Evolutionary conservation across 306 rosid species (phyloP), one percentile per base, ranked within the genome.

Genomic region (Quercus parvula): DNA sequence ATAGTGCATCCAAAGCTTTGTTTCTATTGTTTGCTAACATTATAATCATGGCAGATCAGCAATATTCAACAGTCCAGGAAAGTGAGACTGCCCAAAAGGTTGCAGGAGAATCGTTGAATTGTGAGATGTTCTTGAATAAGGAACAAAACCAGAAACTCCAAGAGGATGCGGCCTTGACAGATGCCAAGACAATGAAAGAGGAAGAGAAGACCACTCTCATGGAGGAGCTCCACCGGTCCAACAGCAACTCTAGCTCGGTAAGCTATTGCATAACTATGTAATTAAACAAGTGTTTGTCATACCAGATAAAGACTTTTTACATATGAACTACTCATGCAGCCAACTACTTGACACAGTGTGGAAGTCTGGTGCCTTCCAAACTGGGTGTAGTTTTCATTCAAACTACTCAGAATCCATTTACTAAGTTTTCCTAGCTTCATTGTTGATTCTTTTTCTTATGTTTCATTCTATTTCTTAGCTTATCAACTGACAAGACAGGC

Each of bases 161-260:
- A 64, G 46, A 64, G 70, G 12, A 30, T 30, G 46, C 3, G 46
- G 46, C 70, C 24, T 7, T 30, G 46, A 30, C 70, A 1, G 70
- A 64, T 15, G 46, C 46, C 1, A 20, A 64, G 41, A 24, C 46
- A 64, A 64, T 17, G 79, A 81, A 80, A 52, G 88, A 75, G 57
- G 88, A 84, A 73, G 87, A 88, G 54, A 88, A 90, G 44, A 85
- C 71, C 59, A 54, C 28, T 74, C 84, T 87, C 81, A 76, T 74
- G 67, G 84, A 84, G 28, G 78, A 87, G 83, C 82, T 85, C 79
- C 92, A 81, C 82, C 85, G 80, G 70, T 82, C 90, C 51, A 56
- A 41, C 33, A 81, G 84, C 49, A 77, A 83, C 73, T 91, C 93
- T 44, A 80, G 87, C 84, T 88, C 91, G 73, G 96, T 91, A 82